These are phyloP conservation scores for Stephanodiscus minutulus DNA, from an alignment of 108 stramenopile species.

Conservation along the genomic window DNA sequence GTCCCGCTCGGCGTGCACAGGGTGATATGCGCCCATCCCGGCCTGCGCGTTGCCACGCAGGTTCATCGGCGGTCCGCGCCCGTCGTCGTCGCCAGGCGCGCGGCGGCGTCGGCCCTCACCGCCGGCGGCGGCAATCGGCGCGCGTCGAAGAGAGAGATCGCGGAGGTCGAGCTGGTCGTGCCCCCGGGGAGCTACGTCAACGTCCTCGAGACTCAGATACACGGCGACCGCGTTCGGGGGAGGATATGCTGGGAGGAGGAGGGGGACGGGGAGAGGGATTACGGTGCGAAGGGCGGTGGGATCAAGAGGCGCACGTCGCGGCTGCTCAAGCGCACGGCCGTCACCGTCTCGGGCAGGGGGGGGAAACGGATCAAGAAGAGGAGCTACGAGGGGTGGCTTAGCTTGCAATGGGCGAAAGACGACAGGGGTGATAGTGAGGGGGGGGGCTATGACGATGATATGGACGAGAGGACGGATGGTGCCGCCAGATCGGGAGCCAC, in stretches of 20 bases:
- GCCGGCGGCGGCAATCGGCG: background rate
- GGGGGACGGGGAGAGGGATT: background rate
- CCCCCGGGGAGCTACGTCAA: slow-evolving; percentile 13
- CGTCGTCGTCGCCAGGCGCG: slow-evolving; percentile 3
- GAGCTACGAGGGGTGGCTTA: slow-evolving; percentile 32
- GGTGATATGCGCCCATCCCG: slow-evolving; percentile 13
- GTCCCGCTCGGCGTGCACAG: slow-evolving; percentile 34
- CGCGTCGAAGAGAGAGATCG: background rate
- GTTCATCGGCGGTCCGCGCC: slow-evolving; percentile 21
- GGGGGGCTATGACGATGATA: slow-evolving; percentile 3
- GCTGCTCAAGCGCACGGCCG: slow-evolving; percentile 4
- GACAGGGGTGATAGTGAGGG: slow-evolving; percentile 1
- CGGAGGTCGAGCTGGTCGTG: background rate
- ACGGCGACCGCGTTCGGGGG: slow-evolving; percentile 12
- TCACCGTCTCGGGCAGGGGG: slow-evolving; percentile 19
- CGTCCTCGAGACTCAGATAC: slow-evolving; percentile 20
- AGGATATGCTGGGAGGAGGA: slow-evolving; percentile 16
- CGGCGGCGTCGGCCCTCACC: background rate
- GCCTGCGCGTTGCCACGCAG: slow-evolving; percentile 10
- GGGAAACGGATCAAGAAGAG: slow-evolving; percentile 1
- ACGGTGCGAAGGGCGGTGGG: background rate
- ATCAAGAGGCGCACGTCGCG: slow-evolving; percentile 10
- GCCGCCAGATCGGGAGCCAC: background rate
- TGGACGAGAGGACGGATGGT: background rate
- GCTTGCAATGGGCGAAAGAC: slow-evolving; percentile 38